These are phyloP conservation scores for Mycena venus DNA, from an alignment of 768 basidiomycete species.

Conservation along the genomic window DNA sequence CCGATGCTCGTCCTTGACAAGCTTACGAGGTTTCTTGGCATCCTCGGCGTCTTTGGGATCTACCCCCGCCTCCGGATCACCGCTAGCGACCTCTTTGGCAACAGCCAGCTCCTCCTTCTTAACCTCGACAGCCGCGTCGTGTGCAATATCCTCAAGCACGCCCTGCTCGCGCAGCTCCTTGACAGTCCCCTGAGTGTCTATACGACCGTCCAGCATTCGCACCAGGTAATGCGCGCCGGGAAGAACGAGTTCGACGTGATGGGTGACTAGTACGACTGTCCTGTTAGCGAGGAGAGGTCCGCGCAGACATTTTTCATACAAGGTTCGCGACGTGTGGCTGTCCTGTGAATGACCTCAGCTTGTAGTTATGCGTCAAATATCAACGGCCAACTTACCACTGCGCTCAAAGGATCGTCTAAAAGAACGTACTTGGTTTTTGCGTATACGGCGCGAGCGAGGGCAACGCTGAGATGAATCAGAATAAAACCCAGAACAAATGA, in stretches of 20 bases:
- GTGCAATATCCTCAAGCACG: slow-evolving; percentile 70
- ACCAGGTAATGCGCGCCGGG: slow-evolving; percentile 81
- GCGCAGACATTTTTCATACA: slow-evolving; percentile 74
- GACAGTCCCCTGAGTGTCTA: slow-evolving; percentile 80
- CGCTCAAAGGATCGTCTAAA: slow-evolving; percentile 87
- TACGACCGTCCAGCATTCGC: slow-evolving; percentile 85
- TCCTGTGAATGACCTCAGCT: slow-evolving; percentile 56
- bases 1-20: slow-evolving; percentile 86
- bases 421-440: slow-evolving; percentile 77
- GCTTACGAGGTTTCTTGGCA: slow-evolving; percentile 74
- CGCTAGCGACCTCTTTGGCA: slow-evolving; percentile 41
- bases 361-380: not conserved
- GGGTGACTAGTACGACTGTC: slow-evolving; percentile 84
- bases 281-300: slow-evolving; percentile 76
- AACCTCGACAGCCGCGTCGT: slow-evolving; percentile 63
- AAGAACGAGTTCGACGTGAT: slow-evolving; percentile 87
- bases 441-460: slow-evolving; percentile 87
- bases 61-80: slow-evolving; percentile 43
- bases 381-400: slow-evolving; percentile 37
- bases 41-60: slow-evolving; percentile 42
- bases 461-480: slow-evolving; percentile 62
- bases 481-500: not conserved
- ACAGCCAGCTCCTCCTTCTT: slow-evolving; percentile 59
- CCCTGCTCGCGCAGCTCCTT: slow-evolving; percentile 74
- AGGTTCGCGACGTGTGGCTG: slow-evolving; percentile 73